Evolutionary conservation across 441 rosid genomes (phyloP).

Genomic region (Arabidopsis lyrata): DNA sequence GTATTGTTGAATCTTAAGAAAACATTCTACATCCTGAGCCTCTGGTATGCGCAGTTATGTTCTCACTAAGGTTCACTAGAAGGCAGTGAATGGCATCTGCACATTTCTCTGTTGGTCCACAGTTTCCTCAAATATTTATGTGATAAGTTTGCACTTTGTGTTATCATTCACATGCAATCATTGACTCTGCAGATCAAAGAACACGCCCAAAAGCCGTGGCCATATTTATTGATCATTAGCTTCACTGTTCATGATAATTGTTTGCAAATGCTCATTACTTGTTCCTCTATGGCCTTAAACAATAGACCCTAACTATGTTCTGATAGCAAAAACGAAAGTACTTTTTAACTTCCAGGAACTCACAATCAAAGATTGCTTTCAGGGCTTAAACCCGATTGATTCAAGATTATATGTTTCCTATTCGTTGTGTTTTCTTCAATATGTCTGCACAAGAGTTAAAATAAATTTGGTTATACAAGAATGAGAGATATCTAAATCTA

Average conservation of each 20-base stretch:
- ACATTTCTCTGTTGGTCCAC: slow-evolving; percentile 6
- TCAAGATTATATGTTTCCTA: slow-evolving; percentile 25
- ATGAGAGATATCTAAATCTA: slow-evolving; percentile 40
- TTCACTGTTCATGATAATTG: background rate
- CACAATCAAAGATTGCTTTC: slow-evolving; percentile 21
- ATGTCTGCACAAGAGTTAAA: slow-evolving; percentile 52
- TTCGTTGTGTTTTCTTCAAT: slow-evolving; percentile 40
- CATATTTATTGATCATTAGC: background rate
- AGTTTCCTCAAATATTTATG: background rate
- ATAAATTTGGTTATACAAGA: slow-evolving; percentile 53
- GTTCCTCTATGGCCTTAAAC: background rate
- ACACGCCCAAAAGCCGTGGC: background rate
- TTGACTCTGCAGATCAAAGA: background rate
- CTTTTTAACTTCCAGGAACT: slow-evolving; percentile 6
- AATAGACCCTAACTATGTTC: background rate
- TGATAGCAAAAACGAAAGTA: slow-evolving; percentile 13
- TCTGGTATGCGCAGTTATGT: background rate
- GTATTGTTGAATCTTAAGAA: slow-evolving; percentile 31
- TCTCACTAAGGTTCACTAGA: background rate
- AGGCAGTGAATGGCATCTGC: background rate
- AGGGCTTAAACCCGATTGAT: slow-evolving; percentile 8
- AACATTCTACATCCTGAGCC: slow-evolving; percentile 13
- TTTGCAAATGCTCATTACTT: background rate
- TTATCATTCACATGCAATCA: background rate
- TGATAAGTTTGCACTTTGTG: background rate